Conservation (phyloP, 2,329 filamentous ascomycete species). For the Fusarium sp. region DNA sequence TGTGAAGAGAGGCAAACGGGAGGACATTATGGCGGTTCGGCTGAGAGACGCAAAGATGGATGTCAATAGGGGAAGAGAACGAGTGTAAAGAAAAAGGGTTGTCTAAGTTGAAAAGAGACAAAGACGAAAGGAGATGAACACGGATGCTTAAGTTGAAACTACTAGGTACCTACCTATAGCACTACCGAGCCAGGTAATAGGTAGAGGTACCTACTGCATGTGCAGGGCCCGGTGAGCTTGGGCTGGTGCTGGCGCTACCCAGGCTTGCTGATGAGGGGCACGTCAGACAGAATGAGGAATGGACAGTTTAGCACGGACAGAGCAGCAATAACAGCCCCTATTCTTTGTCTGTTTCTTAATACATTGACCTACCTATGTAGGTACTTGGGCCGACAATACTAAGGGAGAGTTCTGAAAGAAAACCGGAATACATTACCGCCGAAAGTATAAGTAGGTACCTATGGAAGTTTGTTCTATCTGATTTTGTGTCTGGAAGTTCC, state of each 20-base stretch:
- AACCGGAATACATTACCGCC: constrained; percentile 2
- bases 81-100: constrained; percentile 26
- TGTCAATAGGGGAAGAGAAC: constrained; percentile 8
- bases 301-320: constrained; percentile 20
- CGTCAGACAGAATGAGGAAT: constrained; percentile 40
- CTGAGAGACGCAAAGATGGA: background rate
- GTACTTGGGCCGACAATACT: background rate
- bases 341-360: background rate
- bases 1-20: constrained; percentile 69
- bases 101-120: constrained; percentile 7
- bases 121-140: constrained; percentile 20
- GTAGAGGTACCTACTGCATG: background rate
- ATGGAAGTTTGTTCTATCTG: background rate
- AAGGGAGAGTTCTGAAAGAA: background rate
- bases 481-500: background rate
- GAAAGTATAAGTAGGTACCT: background rate
- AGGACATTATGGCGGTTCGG: constrained; percentile 58
- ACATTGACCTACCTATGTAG: background rate
- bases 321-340: constrained; percentile 16
- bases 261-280: constrained; percentile 38
- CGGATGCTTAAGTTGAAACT: constrained; percentile 27
- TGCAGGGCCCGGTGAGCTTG: background rate
- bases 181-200: background rate
- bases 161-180: background rate
- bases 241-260: background rate